These are phyloP conservation scores for Phytopythium boreale DNA, from an alignment of 352 stramenopile genomes.

Conservation along the genomic window DNA sequence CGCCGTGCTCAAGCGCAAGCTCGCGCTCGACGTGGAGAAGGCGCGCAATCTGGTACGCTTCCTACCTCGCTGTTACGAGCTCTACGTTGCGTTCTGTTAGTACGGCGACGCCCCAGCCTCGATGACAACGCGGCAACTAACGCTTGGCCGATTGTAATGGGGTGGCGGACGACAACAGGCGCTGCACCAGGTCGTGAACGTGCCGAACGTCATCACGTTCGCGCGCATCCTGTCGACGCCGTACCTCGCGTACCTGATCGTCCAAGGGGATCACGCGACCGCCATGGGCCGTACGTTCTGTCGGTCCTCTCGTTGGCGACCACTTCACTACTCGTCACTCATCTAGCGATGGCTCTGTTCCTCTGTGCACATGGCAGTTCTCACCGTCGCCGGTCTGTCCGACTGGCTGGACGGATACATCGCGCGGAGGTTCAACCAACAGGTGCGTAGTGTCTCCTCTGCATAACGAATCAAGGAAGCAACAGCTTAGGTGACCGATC, in stretches of 20 bases:
- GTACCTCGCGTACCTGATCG: conserved; percentile 73
- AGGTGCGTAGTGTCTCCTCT: conserved; percentile 22
- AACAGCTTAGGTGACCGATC: not conserved
- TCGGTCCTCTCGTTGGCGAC: not conserved
- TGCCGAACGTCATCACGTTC: conserved; percentile 81
- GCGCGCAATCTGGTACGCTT: conserved; percentile 36
- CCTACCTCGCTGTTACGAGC: not conserved
- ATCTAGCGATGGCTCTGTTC: not conserved
- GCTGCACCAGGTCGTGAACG: conserved; percentile 72
- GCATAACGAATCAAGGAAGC: not conserved
- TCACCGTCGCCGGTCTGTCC: conserved; percentile 66
- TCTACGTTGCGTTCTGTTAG: not conserved
- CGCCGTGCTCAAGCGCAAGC: conserved; percentile 38
- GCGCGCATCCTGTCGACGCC: conserved; percentile 72
- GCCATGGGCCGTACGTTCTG: conserved; percentile 56
- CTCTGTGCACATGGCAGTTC: conserved; percentile 26
- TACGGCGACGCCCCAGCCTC: not conserved
- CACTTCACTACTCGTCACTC: not conserved
- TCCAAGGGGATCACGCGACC: conserved; percentile 57
- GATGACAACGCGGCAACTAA: not conserved
- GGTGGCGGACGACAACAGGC: conserved; percentile 17
- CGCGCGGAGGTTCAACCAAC: conserved; percentile 66
- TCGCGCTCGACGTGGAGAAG: conserved; percentile 51
- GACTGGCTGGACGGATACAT: conserved; percentile 86
- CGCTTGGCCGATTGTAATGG: not conserved